phyloP scores from a whole-genome alignment of 371 early-diverging fungal genomes.

The Mortierella sp. region DNA sequence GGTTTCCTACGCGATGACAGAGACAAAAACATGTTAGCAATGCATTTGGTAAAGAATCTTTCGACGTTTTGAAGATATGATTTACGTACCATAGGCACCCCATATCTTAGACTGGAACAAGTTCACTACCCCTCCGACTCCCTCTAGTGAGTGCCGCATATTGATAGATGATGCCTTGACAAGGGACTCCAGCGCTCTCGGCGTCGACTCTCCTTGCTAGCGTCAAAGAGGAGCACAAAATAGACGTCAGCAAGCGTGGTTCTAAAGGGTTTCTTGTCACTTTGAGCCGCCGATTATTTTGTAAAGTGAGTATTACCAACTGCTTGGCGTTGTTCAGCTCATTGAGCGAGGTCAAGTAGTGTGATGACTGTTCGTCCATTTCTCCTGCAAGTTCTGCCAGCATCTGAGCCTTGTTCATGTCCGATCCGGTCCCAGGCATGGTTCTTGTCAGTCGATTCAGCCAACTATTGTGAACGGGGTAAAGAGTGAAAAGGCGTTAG shows the following conservation, averaged over 20 bases:
- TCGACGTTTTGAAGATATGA: too few species aligned
- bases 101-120: conserved; percentile 42
- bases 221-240: background rate
- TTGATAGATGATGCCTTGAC: conserved; percentile 43
- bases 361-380: conserved; percentile 39
- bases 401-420: conserved; percentile 40
- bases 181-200: conserved; percentile 31
- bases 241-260: background rate
- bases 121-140: conserved; percentile 32
- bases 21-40: background rate
- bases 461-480: conserved; percentile 45
- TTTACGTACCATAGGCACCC: conserved; percentile 37
- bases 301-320: conserved; percentile 17
- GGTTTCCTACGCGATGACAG: conserved; percentile 19
- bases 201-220: conserved; percentile 43
- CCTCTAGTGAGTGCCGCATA: conserved; percentile 32
- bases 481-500: background rate
- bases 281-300: background rate
- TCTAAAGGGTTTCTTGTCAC: background rate
- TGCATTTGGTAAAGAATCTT: background rate
- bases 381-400: conserved; percentile 41
- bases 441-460: conserved; percentile 49
- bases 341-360: conserved; percentile 44
- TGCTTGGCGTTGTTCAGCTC: conserved; percentile 50
- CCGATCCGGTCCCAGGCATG: conserved; percentile 13